Percentiles rank a stretch among this genome's conserved stretches.
Evolutionary conservation across 139 green algal genomes (phyloP).

Genomic region (Micromonas commoda): DNA sequence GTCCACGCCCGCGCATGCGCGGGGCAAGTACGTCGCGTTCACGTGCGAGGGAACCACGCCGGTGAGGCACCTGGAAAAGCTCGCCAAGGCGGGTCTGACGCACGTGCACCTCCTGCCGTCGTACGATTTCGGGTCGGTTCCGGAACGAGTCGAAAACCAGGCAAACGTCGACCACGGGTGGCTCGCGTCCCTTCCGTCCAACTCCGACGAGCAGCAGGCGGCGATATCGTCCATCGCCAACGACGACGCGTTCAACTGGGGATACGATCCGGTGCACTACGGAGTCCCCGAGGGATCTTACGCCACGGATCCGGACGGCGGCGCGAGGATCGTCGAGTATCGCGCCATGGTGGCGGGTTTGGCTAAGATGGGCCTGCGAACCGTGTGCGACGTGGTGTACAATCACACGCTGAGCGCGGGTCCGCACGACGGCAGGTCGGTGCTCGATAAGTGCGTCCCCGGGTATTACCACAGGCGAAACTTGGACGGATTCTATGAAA

Average conservation of each 20-base stretch:
- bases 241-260: slow-evolving; percentile 83
- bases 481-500: slow-evolving; percentile 54
- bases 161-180: slow-evolving; percentile 9
- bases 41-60: slow-evolving; percentile 20
- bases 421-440: slow-evolving; percentile 30
- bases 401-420: slow-evolving; percentile 71
- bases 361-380: slow-evolving; percentile 46
- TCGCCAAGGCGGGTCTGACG: slow-evolving; percentile 58
- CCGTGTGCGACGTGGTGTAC: slow-evolving; percentile 88
- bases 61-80: slow-evolving; percentile 13
- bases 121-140: slow-evolving; percentile 79
- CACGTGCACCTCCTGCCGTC: slow-evolving; percentile 82
- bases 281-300: slow-evolving; percentile 79
- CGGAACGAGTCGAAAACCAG: slow-evolving; percentile 52
- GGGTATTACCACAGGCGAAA: slow-evolving; percentile 80
- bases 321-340: slow-evolving; percentile 60
- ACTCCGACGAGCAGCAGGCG: slow-evolving; percentile 65
- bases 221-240: slow-evolving; percentile 50
- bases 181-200: slow-evolving; percentile 22
- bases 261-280: slow-evolving; percentile 78
- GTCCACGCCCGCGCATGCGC: slow-evolving; percentile 47
- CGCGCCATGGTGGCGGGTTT: slow-evolving; percentile 60
- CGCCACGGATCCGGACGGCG: slow-evolving; percentile 66
- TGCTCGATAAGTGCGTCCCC: slow-evolving; percentile 85
- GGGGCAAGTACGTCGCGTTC: slow-evolving; percentile 79